These are phyloP conservation scores for Solanum virginianum DNA, from an alignment of 257 asterid species.

Conservation along the genomic window DNA sequence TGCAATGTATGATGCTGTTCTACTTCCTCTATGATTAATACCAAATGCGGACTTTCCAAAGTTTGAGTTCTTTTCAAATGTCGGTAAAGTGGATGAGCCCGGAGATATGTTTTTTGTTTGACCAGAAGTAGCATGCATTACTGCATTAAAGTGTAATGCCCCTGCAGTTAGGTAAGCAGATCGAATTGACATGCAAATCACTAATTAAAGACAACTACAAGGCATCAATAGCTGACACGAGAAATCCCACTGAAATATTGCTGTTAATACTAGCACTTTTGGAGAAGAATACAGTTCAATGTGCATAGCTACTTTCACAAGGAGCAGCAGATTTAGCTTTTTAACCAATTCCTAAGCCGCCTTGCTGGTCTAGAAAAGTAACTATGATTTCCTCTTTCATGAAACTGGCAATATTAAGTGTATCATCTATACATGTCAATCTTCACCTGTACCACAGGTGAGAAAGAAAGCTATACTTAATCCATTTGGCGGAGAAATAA, in stretches of 20 bases:
- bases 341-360: neutral
- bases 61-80: neutral
- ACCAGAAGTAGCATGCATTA: neutral
- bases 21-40: conserved; percentile 25
- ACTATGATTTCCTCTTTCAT: neutral
- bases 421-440: neutral
- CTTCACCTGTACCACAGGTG: neutral
- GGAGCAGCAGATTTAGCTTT: neutral
- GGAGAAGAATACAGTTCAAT: neutral
- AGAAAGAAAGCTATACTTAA: neutral
- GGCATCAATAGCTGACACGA: neutral
- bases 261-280: neutral
- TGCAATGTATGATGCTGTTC: conserved; percentile 40
- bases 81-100: neutral
- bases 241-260: neutral
- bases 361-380: neutral
- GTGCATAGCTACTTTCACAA: neutral
- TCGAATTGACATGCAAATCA: neutral
- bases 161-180: neutral
- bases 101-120: neutral
- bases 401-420: neutral
- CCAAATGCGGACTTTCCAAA: neutral
- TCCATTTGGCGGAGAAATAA: neutral
- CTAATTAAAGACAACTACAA: neutral
- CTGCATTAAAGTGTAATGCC: neutral